These are phyloP conservation scores for Sugiyamaella americana DNA, from an alignment of 805 yeast species.

Conservation along the genomic window DNA sequence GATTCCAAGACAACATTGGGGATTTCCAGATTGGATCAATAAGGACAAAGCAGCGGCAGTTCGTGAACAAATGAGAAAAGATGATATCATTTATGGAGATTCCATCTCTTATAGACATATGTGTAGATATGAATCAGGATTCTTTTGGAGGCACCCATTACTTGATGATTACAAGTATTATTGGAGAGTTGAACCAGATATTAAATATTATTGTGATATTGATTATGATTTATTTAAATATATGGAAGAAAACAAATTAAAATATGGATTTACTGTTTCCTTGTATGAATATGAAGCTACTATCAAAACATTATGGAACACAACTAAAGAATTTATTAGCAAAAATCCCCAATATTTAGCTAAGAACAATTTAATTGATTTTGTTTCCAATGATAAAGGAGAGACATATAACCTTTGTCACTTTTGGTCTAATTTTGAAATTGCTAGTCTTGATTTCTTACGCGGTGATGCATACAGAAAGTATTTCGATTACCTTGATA, in stretches of 20 bases:
- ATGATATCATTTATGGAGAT: slow-evolving; percentile 66
- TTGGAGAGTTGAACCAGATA: slow-evolving; percentile 91
- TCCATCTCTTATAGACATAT: slow-evolving; percentile 75
- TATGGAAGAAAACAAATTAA: slow-evolving; percentile 69
- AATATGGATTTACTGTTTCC: slow-evolving; percentile 71
- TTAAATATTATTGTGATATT: slow-evolving; percentile 67
- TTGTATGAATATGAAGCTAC: slow-evolving; percentile 65
- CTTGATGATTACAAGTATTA: slow-evolving; percentile 71
- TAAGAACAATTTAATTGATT: slow-evolving; percentile 58
- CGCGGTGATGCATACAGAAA: slow-evolving; percentile 46
- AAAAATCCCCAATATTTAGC: slow-evolving; percentile 54
- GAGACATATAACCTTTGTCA: slow-evolving; percentile 76
- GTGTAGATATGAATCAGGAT: slow-evolving; percentile 86
- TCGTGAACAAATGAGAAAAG: slow-evolving; percentile 49
- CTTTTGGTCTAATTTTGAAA: slow-evolving; percentile 75
- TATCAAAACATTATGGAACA: slow-evolving; percentile 70
- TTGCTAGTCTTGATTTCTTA: slow-evolving; percentile 55
- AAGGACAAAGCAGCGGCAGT: slow-evolving; percentile 58
- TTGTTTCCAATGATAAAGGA: slow-evolving; percentile 66
- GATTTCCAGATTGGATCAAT: slow-evolving; percentile 77
- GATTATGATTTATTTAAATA: slow-evolving; percentile 73
- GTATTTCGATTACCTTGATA: slow-evolving; percentile 53
- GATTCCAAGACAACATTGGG: slow-evolving; percentile 78
- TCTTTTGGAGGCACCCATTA: slow-evolving; percentile 67
- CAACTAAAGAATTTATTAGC: slow-evolving; percentile 57